phyloP scores from a whole-genome alignment of 139 green algal species.

The Spirogloea muscicola region DNA sequence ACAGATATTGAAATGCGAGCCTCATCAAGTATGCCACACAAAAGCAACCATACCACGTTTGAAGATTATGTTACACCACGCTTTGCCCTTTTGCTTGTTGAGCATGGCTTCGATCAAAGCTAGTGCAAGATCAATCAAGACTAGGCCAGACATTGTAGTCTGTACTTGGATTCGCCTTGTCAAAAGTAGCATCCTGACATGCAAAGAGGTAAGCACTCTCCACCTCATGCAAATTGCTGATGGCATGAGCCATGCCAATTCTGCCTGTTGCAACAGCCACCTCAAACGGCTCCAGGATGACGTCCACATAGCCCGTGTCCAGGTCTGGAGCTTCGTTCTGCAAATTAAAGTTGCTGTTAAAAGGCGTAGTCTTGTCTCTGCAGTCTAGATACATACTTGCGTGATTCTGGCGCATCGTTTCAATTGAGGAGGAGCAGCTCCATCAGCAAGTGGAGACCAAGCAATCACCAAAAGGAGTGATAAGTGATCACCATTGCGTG shows the following conservation, averaged over 20 bases:
- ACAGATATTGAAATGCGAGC: too few species aligned
- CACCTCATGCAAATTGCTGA: conserved; percentile 2
- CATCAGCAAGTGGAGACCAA: not conserved
- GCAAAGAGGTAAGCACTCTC: conserved; percentile 1
- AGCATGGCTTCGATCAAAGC: too few species aligned
- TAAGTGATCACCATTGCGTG: not conserved
- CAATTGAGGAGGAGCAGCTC: not conserved
- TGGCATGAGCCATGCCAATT: not conserved
- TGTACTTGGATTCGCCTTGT: not conserved
- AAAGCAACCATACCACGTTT: too few species aligned
- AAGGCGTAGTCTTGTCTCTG: not conserved
- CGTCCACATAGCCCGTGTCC: not conserved
- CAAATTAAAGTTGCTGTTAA: not conserved
- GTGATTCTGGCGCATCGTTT: not conserved
- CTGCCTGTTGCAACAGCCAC: conserved; percentile 13
- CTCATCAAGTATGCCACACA: too few species aligned
- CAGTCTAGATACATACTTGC: not conserved
- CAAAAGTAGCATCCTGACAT: conserved; percentile 3
- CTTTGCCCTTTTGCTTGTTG: too few species aligned
- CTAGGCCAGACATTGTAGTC: conserved; percentile 8
- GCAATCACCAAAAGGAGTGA: not conserved
- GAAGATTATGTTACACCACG: too few species aligned
- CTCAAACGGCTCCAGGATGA: conserved; percentile 2
- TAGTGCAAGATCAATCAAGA: too few species aligned
- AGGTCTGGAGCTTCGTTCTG: not conserved